Base-by-base conservation (phyloP, 371 early-diverging fungal genomes). In the Mucor sp. region DNA sequence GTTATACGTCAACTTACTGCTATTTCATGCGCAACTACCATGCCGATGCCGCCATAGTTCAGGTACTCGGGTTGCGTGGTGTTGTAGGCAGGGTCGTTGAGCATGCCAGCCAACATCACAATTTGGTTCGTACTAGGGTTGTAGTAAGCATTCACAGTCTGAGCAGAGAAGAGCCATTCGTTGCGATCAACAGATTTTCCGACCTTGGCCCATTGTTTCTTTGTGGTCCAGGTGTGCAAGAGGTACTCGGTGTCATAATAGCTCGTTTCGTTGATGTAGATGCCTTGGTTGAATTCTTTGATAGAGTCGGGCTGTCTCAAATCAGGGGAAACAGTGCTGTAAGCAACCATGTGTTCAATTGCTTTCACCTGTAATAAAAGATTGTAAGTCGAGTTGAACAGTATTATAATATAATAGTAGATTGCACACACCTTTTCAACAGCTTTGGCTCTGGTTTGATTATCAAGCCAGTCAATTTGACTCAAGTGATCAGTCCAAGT, bases 41-140 rank as follows among this genome's bases (percentile, higher is more conserved):
- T 69, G n/a, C 90, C 89, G 44, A 90, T 83, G 47, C 78, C 82
- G 27, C 88, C 90, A 69, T 80, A 89, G 43, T 87, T 87, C 15
- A 89, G 14, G 58, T 84, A 85, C 28, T 82, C 86, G 7, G 87
- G 87, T 17, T 65, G 69, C 8, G 76, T 66, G 0, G 62, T 48
- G 48, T 77, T 69, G 65, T 74, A 80, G 17, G 84, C 80, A 4
- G 88, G 87, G 0, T 70, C 60, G 35, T 39, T 39, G n/a, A 87
- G 60, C 32, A 90, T 86, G 1, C 84, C 89, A 17, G 89, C 88
- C 12, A 85, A 87, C 30, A 90, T 80, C 6, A 84, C 82, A 39
- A 89, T 84, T 69, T 78, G 62, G 30, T 72, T 72, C 25, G 53
- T 28, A 37, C 59, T 68, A 28, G 69, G 63, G 14, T 62, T 44